Conservation (phyloP, 2,329 filamentous ascomycete genomes). For the Teratosphaeria viscida region DNA sequence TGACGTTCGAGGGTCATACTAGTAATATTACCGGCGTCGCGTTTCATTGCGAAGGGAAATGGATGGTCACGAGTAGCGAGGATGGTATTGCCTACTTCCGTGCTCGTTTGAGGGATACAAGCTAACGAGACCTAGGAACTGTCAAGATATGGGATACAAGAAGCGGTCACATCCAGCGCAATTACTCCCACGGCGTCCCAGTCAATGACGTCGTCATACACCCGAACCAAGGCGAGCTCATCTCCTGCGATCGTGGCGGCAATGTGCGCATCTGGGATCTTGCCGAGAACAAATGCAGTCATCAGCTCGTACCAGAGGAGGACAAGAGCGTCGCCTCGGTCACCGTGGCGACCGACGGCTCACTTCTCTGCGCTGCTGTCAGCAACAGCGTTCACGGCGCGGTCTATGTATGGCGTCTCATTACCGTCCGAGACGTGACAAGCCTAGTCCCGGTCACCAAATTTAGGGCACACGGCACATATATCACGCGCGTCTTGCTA, state of each 20-base stretch:
- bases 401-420: slow-evolving; percentile 93
- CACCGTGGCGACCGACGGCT: slow-evolving; percentile 89
- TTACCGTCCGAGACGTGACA: slow-evolving; percentile 71
- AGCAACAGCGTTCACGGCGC: slow-evolving; percentile 86
- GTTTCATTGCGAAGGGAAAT: slow-evolving; percentile 98
- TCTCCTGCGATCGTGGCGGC: slow-evolving; percentile 86
- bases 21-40: slow-evolving; percentile 93
- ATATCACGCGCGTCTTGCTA: slow-evolving; percentile 82
- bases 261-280: slow-evolving; percentile 95
- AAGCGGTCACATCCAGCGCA: slow-evolving; percentile 75
- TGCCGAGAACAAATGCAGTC: slow-evolving; percentile 91
- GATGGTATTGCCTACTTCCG: slow-evolving; percentile 47
- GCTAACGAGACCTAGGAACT: slow-evolving; percentile 36
- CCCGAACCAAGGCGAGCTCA: slow-evolving; percentile 95
- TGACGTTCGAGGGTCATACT: slow-evolving; percentile 92
- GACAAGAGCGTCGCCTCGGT: slow-evolving; percentile 90
- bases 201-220: slow-evolving; percentile 99
- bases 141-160: slow-evolving; percentile 97
- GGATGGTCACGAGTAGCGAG: slow-evolving; percentile 98
- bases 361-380: slow-evolving; percentile 65
- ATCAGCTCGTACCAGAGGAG: slow-evolving; percentile 92
- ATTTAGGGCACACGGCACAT: slow-evolving; percentile 83
- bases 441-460: slow-evolving; percentile 77
- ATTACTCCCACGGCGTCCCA: slow-evolving; percentile 78
- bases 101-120: neutral